Evolutionary conservation across 179 eudicot genomes (phyloP).

Genomic region (Nepenthes alata): DNA sequence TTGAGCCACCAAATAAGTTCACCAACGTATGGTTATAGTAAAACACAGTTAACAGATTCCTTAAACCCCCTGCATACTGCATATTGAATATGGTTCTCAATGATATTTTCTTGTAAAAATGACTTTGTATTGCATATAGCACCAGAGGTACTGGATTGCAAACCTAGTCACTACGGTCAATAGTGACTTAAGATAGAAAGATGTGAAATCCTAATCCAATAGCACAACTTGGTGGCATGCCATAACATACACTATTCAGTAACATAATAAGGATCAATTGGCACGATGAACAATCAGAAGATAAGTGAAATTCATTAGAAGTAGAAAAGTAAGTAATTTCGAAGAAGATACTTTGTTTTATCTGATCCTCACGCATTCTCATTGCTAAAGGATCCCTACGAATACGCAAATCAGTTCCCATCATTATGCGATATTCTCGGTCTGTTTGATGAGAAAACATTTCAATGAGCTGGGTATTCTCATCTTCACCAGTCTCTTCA

Average conservation of each 20-base stretch:
- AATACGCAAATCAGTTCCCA: constrained; percentile 85
- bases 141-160: no score
- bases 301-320: neutral
- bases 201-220: no score
- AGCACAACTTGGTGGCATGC: neutral
- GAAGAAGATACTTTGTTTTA: constrained; percentile 66
- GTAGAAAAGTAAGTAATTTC: neutral
- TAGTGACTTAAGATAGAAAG: no score
- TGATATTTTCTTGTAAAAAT: no score
- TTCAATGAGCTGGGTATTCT: constrained; percentile 77
- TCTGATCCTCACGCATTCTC: constrained; percentile 95
- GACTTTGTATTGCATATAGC: no score
- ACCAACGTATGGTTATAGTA: no score
- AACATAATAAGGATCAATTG: neutral
- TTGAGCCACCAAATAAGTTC: no score
- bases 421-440: constrained; percentile 90
- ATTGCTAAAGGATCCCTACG: constrained; percentile 90
- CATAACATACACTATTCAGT: neutral
- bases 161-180: no score
- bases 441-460: constrained; percentile 86
- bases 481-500: constrained; percentile 99
- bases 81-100: no score
- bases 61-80: no score
- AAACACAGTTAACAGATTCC: no score
- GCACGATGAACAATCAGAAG: neutral